phyloP scores from a whole-genome alignment of 768 basidiomycete species.

The Suillus bovinus region DNA sequence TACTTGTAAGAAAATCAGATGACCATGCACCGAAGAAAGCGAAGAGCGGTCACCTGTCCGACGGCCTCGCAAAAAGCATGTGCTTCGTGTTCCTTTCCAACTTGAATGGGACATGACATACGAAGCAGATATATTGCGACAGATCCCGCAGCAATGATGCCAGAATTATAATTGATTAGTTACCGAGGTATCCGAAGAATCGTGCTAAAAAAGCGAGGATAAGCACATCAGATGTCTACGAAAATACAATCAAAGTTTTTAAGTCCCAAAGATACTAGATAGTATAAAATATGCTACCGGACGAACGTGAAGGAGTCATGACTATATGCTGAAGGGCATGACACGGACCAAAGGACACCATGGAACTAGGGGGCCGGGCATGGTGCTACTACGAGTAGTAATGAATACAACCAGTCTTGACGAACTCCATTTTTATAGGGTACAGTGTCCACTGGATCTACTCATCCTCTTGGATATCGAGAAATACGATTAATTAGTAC shows the following conservation, averaged over 20 bases:
- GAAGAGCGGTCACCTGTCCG: background rate
- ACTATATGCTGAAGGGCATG: background rate
- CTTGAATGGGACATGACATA: background rate
- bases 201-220: background rate
- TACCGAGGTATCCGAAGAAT: no score
- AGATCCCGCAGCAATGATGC: background rate
- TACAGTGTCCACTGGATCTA: constrained; percentile 13
- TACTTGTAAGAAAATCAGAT: background rate
- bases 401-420: constrained; percentile 10
- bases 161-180: background rate
- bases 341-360: constrained; percentile 6
- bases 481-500: constrained; percentile 17
- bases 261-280: background rate
- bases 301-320: background rate
- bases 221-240: background rate
- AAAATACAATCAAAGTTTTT: background rate
- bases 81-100: background rate
- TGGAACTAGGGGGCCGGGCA: background rate
- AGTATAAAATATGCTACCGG: constrained; percentile 9
- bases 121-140: background rate
- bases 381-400: background rate
- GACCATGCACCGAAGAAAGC: background rate
- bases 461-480: background rate
- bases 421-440: background rate
- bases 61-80: background rate